Conservation (phyloP, 164 flowering plant genomes). For the Houttuynia cordata region DNA sequence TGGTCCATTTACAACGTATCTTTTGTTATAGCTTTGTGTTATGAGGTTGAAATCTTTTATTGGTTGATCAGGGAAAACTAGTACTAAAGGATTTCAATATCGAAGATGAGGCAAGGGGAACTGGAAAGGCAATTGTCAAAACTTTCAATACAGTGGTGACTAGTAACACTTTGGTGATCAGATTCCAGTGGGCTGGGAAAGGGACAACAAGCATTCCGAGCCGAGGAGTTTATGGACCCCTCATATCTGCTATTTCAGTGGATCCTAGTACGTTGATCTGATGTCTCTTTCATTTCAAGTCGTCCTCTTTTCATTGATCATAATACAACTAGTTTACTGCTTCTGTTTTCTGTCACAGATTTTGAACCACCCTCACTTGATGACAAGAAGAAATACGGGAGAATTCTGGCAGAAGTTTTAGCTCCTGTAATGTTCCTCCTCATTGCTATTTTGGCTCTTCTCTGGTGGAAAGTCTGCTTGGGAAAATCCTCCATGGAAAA, state of each 20-base stretch:
- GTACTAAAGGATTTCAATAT: slow-evolving; percentile 74
- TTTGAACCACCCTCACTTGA: slow-evolving; percentile 34
- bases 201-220: slow-evolving; percentile 72
- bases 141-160: slow-evolving; percentile 39
- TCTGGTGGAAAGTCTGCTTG: slow-evolving; percentile 40
- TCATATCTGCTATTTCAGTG: slow-evolving; percentile 79
- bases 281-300: background rate
- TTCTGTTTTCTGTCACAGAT: slow-evolving; percentile 24
- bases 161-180: slow-evolving; percentile 50
- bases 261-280: slow-evolving; percentile 44
- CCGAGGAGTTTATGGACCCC: slow-evolving; percentile 80
- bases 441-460: slow-evolving; percentile 21
- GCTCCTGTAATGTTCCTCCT: slow-evolving; percentile 22
- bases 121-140: slow-evolving; percentile 41
- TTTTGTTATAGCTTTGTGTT: background rate
- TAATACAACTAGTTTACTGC: background rate
- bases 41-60: background rate
- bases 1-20: background rate
- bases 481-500: slow-evolving; percentile 31
- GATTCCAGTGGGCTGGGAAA: slow-evolving; percentile 73
- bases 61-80: slow-evolving; percentile 33
- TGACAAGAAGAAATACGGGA: slow-evolving; percentile 13
- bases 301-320: background rate
- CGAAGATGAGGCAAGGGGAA: slow-evolving; percentile 53
- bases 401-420: slow-evolving; percentile 16